phyloP scores from a whole-genome alignment of 495 filamentous ascomycete species.

The Talaromyces wortmannii region DNA sequence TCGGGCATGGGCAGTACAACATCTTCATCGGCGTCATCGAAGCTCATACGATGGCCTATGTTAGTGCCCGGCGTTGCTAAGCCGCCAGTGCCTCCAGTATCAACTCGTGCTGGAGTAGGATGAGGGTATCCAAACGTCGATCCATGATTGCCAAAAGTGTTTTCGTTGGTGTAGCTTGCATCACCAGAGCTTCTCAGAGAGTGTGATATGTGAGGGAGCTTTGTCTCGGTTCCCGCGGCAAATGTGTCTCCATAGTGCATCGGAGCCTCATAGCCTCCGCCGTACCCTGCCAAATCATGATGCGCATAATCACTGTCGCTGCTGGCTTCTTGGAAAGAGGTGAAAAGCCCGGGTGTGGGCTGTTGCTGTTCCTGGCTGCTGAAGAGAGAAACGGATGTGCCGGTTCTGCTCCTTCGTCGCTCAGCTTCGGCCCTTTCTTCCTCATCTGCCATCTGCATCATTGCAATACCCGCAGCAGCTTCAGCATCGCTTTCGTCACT shows the following conservation, averaged over 20 bases:
- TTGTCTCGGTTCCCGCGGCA: slow-evolving; percentile 15
- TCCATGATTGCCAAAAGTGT: slow-evolving; percentile 18
- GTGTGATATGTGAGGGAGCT: slow-evolving; percentile 2
- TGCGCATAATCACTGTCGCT: slow-evolving; percentile 62
- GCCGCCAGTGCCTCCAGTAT: slow-evolving; percentile 81
- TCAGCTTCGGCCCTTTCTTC: slow-evolving; percentile 56
- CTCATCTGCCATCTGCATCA: slow-evolving; percentile 79
- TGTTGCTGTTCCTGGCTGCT: slow-evolving; percentile 19
- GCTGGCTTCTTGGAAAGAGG: slow-evolving; percentile 11
- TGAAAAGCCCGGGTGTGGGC: background rate
- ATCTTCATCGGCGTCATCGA: slow-evolving; percentile 87
- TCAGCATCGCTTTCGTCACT: slow-evolving; percentile 85
- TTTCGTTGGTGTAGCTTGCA: background rate
- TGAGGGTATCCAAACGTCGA: slow-evolving; percentile 57
- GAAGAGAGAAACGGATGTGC: slow-evolving; percentile 32
- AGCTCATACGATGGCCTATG: slow-evolving; percentile 65
- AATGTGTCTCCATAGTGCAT: slow-evolving; percentile 65
- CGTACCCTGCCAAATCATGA: slow-evolving; percentile 67
- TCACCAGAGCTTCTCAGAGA: slow-evolving; percentile 11
- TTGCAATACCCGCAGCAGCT: slow-evolving; percentile 76
- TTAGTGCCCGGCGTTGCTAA: slow-evolving; percentile 61
- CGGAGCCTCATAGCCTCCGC: slow-evolving; percentile 66
- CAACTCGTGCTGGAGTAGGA: slow-evolving; percentile 50
- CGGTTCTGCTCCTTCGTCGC: slow-evolving; percentile 48
- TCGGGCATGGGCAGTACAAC: slow-evolving; percentile 39